Base-by-base conservation (phyloP, 2,329 filamentous ascomycete species). In the Xylaria sp. region DNA sequence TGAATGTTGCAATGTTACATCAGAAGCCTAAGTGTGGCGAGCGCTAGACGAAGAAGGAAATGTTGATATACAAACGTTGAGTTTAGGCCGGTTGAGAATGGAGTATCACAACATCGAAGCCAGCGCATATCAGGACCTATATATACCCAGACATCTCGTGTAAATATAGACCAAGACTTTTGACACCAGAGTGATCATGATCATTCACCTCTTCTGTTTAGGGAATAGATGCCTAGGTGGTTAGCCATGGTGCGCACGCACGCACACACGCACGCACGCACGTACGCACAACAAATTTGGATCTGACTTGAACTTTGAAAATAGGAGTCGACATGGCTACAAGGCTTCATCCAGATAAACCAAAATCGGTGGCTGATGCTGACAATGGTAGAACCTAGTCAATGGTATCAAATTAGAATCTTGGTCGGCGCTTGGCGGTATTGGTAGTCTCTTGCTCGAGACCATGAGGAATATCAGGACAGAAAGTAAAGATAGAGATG, bases 201-300 rank as follows among this genome's bases (percentile, higher is more conserved):
- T 51, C 17, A 33, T 52, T 9, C 35, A 33, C 21, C 57, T 9
- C 25, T 23, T 21, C 57, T 35, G 46, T 31, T 47, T 35, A 46
- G 42, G 51, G 57, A 19, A 56, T 37, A 51, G 5, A 31, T 31
- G 11, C n/a, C 21, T 17, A 50, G 35, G 31, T 50, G 28, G n/a
- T n/a, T 55, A 21, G 25, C 14, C 42, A 23, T n/a, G n/a, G n/a
- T n/a, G n/a, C n/a, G n/a, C n/a, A n/a, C n/a, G n/a, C n/a, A n/a
- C n/a, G n/a, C n/a, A n/a, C n/a, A n/a, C n/a, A n/a, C n/a, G n/a
- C n/a, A n/a, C n/a, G n/a, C n/a, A n/a, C n/a, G n/a, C n/a, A n/a
- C n/a, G n/a, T n/a, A n/a, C n/a, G 54, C 47, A 19, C 60, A 57
- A 55, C 60, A 57, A 55, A 56, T 60, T 64, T 47, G 57, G 45